phyloP scores from a whole-genome alignment of 768 basidiomycete genomes.

The Phlegmacium glaucopus region DNA sequence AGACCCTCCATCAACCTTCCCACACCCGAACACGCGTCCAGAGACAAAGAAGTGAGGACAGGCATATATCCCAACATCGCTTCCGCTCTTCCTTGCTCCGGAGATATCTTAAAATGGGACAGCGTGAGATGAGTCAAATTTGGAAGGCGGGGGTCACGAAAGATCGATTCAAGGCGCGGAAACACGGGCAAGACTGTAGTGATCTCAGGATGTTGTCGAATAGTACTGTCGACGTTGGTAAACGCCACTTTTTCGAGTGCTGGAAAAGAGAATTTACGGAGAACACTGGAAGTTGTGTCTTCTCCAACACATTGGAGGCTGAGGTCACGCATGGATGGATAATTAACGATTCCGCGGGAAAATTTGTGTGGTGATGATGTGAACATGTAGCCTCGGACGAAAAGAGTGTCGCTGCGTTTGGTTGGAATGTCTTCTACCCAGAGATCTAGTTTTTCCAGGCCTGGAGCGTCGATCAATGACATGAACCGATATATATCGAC shows the following conservation, averaged over 20 bases:
- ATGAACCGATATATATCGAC: slow-evolving; percentile 41
- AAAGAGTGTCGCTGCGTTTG: slow-evolving; percentile 8
- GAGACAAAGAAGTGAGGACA: slow-evolving; percentile 40
- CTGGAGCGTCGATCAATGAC: slow-evolving; percentile 36
- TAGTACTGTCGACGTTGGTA: slow-evolving; percentile 30
- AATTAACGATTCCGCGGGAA: slow-evolving; percentile 17
- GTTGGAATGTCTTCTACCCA: slow-evolving; percentile 31
- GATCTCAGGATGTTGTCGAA: slow-evolving; percentile 13
- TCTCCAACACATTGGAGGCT: slow-evolving; percentile 38
- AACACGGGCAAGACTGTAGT: slow-evolving; percentile 28
- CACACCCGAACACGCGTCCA: slow-evolving; percentile 45
- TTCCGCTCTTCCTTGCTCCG: slow-evolving; percentile 31
- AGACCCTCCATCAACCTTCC: slow-evolving; percentile 38
- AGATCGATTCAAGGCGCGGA: slow-evolving; percentile 48
- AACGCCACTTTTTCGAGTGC: slow-evolving; percentile 43
- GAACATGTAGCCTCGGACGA: slow-evolving; percentile 13
- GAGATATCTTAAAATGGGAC: slow-evolving; percentile 40
- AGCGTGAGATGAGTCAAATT: slow-evolving; percentile 49
- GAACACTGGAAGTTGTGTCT: slow-evolving; percentile 32
- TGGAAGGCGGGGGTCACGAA: slow-evolving; percentile 54
- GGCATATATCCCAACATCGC: slow-evolving; percentile 52
- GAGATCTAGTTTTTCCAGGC: slow-evolving; percentile 41
- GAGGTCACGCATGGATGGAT: slow-evolving; percentile 37
- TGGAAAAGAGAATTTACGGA: slow-evolving; percentile 44
- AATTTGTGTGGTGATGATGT: slow-evolving; percentile 8